Evolutionary conservation across 2,329 filamentous ascomycete species (phyloP).

Genomic region (Arachnomyces sp.): DNA sequence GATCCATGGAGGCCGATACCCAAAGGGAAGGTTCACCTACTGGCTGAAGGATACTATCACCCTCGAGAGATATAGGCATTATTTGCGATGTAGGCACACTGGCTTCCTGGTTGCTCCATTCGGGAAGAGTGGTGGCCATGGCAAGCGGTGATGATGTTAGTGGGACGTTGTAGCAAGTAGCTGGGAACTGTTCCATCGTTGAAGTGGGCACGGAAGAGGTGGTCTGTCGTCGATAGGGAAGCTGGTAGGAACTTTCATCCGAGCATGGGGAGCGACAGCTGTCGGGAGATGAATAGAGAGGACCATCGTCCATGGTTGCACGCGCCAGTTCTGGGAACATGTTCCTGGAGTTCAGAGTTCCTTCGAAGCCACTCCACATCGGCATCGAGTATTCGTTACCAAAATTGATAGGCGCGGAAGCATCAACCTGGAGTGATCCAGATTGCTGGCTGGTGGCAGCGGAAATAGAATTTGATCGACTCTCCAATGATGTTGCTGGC

Average conservation of each 20-base stretch:
- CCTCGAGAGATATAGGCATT: conserved; percentile 26
- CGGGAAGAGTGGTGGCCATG: conserved; percentile 22
- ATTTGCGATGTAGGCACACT: conserved; percentile 24
- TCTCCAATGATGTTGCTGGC: too few species aligned
- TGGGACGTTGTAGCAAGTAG: conserved; percentile 24
- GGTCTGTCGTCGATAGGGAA: conserved; percentile 21
- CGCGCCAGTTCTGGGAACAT: conserved; percentile 28
- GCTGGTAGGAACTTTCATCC: conserved; percentile 25
- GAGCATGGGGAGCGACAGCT: conserved; percentile 37
- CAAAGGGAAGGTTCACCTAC: conserved; percentile 29
- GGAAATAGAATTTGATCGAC: too few species aligned
- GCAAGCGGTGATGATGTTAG: conserved; percentile 27
- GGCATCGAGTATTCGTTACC: conserved; percentile 15
- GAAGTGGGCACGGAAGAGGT: conserved; percentile 28
- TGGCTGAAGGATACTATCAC: conserved; percentile 27
- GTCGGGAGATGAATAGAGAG: conserved; percentile 37
- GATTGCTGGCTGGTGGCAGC: conserved; percentile 3
- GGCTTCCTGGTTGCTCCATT: conserved; percentile 27
- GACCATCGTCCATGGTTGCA: conserved; percentile 30
- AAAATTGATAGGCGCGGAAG: conserved; percentile 2
- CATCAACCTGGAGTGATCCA: conserved; percentile 4
- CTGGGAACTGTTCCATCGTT: conserved; percentile 27
- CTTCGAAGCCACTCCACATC: conserved; percentile 30
- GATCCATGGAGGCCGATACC: conserved; percentile 27
- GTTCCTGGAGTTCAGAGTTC: conserved; percentile 23